phyloP scores from a whole-genome alignment of 768 basidiomycete species.

The Leccinellum albellum region DNA sequence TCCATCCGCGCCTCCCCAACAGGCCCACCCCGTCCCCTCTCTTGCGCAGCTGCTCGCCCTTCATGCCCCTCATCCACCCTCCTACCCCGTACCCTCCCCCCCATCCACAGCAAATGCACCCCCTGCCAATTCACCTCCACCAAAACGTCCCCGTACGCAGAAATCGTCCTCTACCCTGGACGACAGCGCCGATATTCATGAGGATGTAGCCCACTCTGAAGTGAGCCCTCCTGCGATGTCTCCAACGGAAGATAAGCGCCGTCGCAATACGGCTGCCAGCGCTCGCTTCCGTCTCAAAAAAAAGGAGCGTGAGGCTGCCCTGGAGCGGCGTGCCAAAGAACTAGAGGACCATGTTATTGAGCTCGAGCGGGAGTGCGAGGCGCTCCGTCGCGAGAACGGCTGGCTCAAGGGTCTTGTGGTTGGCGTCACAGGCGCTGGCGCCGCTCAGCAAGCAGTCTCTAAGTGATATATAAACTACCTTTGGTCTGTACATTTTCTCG shows the following conservation, averaged over 20 bases:
- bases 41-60: slow-evolving; percentile 69
- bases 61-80: slow-evolving; percentile 39
- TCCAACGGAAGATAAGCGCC: slow-evolving; percentile 84
- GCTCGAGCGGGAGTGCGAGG: slow-evolving; percentile 90
- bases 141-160: slow-evolving; percentile 57
- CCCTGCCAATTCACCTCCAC: slow-evolving; percentile 17
- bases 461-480: slow-evolving; percentile 11
- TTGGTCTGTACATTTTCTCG: slow-evolving; percentile 1
- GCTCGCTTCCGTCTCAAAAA: slow-evolving; percentile 94
- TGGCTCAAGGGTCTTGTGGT: slow-evolving; percentile 91
- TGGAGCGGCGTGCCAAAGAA: slow-evolving; percentile 83
- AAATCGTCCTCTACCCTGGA: slow-evolving; percentile 41
- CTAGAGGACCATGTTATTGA: slow-evolving; percentile 74
- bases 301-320: slow-evolving; percentile 89
- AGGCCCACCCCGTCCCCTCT: slow-evolving; percentile 41
- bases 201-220: slow-evolving; percentile 22
- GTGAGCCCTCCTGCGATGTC: slow-evolving; percentile 32
- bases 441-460: slow-evolving; percentile 25
- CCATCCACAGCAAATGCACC: slow-evolving; percentile 12
- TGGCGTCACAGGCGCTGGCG: slow-evolving; percentile 73
- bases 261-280: slow-evolving; percentile 88
- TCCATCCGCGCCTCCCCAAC: slow-evolving; percentile 27
- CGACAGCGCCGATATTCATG: slow-evolving; percentile 1
- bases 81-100: slow-evolving; percentile 18
- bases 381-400: slow-evolving; percentile 81